A percentile compares a stretch with the other conserved stretches of the same genome.
These are phyloP conservation scores for Neurospora sp. DNA, from an alignment of 2,329 filamentous ascomycete genomes.

Conservation along the genomic window DNA sequence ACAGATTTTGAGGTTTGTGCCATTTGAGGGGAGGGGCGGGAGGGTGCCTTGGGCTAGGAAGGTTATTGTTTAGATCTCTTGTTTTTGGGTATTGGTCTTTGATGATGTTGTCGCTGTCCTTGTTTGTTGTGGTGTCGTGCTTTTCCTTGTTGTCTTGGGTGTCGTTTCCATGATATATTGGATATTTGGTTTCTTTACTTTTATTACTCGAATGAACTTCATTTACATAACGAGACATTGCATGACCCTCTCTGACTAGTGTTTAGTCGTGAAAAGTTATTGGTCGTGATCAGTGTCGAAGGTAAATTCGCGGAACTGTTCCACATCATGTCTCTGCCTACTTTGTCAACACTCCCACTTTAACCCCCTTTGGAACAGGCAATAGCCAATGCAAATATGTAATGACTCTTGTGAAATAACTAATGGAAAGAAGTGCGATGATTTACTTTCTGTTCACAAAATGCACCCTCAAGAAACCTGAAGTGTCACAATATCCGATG, in stretches of 20 bases:
- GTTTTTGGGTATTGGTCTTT: background rate
- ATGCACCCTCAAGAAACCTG: background rate
- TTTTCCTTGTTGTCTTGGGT: background rate
- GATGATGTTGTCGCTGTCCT: background rate
- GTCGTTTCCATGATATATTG: background rate
- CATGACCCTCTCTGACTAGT: too few species aligned
- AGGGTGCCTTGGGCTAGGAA: background rate
- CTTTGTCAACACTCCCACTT: background rate
- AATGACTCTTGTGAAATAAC: too few species aligned
- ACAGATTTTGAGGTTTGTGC: background rate
- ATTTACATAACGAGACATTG: background rate
- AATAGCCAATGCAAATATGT: background rate
- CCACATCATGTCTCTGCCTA: background rate
- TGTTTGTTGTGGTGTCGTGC: background rate
- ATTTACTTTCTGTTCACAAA: too few species aligned
- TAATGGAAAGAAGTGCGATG: too few species aligned
- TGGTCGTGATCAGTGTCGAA: too few species aligned
- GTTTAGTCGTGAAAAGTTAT: too few species aligned
- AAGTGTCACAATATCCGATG: background rate
- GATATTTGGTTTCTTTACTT: background rate
- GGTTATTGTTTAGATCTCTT: background rate
- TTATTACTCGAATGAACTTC: background rate
- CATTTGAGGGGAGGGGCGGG: background rate
- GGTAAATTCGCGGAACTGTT: too few species aligned
- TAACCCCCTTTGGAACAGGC: background rate